phyloP scores from a whole-genome alignment of 2,329 filamentous ascomycete genomes.

The Volutella citrinella region DNA sequence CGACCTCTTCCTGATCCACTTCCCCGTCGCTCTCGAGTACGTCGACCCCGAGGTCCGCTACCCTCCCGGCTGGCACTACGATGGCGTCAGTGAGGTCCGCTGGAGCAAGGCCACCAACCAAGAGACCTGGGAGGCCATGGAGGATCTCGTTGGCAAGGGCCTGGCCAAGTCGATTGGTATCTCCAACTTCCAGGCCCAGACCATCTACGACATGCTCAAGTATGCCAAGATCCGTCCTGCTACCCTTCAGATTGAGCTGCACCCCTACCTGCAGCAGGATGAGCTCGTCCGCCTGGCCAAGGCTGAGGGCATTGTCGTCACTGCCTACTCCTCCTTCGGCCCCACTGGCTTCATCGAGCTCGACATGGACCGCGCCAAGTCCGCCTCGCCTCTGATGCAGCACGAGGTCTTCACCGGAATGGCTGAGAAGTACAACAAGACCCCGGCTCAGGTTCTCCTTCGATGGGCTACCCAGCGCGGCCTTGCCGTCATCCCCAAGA shows the following conservation, averaged over 20 bases:
- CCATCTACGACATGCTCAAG: slow-evolving; percentile 75
- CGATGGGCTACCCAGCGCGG: slow-evolving; percentile 84
- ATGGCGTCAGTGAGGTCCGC: slow-evolving; percentile 58
- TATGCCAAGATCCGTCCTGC: slow-evolving; percentile 73
- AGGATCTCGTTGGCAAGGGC: slow-evolving; percentile 65
- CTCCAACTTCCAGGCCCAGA: slow-evolving; percentile 76
- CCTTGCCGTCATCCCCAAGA: slow-evolving; percentile 81
- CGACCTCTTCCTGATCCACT: slow-evolving; percentile 86
- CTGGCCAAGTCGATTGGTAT: slow-evolving; percentile 74
- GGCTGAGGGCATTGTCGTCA: slow-evolving; percentile 68
- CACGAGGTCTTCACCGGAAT: slow-evolving; percentile 62
- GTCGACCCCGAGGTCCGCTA: slow-evolving; percentile 77
- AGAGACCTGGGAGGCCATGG: slow-evolving; percentile 81
- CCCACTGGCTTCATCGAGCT: slow-evolving; percentile 77
- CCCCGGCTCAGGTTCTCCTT: slow-evolving; percentile 76
- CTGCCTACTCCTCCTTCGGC: slow-evolving; percentile 82
- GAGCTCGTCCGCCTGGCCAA: slow-evolving; percentile 68
- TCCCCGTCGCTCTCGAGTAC: slow-evolving; percentile 82
- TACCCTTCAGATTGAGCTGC: slow-evolving; percentile 84
- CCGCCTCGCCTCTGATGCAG: slow-evolving; percentile 69
- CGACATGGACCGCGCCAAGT: slow-evolving; percentile 54
- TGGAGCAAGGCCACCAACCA: slow-evolving; percentile 69
- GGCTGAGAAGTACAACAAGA: slow-evolving; percentile 68
- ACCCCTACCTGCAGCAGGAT: slow-evolving; percentile 80
- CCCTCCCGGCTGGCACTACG: slow-evolving; percentile 74